Base-by-base conservation (phyloP, 768 basidiomycete species). In the Trametopsis cervina region DNA sequence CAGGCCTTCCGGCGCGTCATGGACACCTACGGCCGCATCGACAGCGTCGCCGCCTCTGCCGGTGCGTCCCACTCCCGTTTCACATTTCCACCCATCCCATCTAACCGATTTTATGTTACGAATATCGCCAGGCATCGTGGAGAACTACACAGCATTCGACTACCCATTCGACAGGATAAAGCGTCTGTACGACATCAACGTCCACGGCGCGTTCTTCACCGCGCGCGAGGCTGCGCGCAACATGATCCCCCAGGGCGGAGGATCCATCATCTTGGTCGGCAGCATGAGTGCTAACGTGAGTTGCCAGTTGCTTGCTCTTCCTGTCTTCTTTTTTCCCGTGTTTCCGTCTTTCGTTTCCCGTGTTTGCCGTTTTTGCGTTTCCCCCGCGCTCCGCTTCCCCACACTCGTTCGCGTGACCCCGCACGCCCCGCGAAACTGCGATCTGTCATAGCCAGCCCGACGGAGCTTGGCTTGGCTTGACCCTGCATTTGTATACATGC, bases 121-220 rank as follows among this genome's bases (percentile, higher is more conserved):
- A n/a, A n/a, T n/a, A n/a, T n/a, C n/a, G n/a, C 12, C 61, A 88
- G 88, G 88, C 29, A 89, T 91, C 52, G 81, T 86, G 56, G 87
- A 94, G 68, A 94, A 93, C 68, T 88, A 85, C 65, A 70, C 89
- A 29, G 90, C 91, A 1, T 75, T 91, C 46, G 89, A 92, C 40
- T 92, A 97, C 69, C 94, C 94, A 2, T 78, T 82, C 44, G 85
- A 91, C 53, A 83, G 86, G 44, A 80, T 91, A 58, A 84, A 83
- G 63, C 78, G 81, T 47, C 70, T 98, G 47, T 89, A 85, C 62
- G 90, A 92, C 59, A 80, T 97, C 72, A 97, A 97, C 60, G 88
- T 97, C 37, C 89, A 96, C 63, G 94, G 93, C 47, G 81, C 82
- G 12, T 94, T 89, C 71, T 95, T 85, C 69, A 95, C 92, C n/a